Base-by-base conservation (phyloP, 345 rosid species). In the Noccaea bulbosa region DNA sequence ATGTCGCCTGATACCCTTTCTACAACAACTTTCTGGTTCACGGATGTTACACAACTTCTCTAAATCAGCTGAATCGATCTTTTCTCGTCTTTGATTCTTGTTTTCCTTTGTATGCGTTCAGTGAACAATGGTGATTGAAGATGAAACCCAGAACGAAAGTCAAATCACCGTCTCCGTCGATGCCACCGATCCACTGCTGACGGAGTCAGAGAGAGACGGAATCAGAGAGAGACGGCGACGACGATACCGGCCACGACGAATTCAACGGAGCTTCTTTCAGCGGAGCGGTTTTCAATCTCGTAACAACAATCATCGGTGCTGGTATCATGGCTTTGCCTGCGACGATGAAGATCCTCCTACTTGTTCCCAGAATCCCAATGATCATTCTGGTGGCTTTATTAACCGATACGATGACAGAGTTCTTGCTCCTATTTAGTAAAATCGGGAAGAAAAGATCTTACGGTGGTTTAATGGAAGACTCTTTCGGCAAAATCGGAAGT, bases 241-340 rank as follows among this genome's bases (percentile, higher is more conserved):
- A 76, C 14, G 88, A 76, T 32, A 78, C 5, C 56, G 65, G 81
- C 52, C 80, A 76, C 75, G 88, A 80, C 47, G 97, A 90, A 73
- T 85, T 86, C 67, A 78, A 91, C 62, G 96, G 99, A 71, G 97
- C 97, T 81, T 89, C 98, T 11, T 91, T 89, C 56, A 78, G 73
- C 10, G 99, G 98, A 55, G 95, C 96, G 0, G 99, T 94, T 60
- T 86, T 91, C 70, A 94, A 94, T 70, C 82, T 94, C 43, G 79
- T 98, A 12, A 94, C 97, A 8, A 91, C 97, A 2, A 74, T 91
- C 56, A 86, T 91, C 67, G 98, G 98, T 65, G 99, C 99, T 24
- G 99, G 98, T 16, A 91, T 94, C 63, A 94, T 94, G 99, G 89
- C 99, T 57, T 74, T 94, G 76, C 99, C 99, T 38, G 99, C 98